Evolutionary conservation across 1,284 basidiomycete genomes (phyloP).

Genomic region (Ganoderma boninense): DNA sequence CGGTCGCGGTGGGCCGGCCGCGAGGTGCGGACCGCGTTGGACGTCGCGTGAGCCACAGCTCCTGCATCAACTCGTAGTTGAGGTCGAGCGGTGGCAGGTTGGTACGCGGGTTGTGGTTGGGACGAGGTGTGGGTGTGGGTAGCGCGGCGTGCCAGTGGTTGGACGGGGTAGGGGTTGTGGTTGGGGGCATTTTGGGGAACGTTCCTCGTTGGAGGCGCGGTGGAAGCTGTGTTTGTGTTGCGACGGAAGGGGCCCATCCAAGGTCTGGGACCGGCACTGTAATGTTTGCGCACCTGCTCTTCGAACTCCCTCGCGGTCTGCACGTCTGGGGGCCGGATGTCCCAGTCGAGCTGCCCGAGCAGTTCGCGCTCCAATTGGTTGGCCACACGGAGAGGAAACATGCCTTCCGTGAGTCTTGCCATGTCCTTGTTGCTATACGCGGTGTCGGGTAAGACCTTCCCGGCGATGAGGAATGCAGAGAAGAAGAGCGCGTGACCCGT

Average conservation of each 20-base stretch:
- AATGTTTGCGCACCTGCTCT: not conserved
- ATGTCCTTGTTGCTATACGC: conserved; percentile 16
- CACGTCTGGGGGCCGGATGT: not conserved
- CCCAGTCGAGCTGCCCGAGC: not conserved
- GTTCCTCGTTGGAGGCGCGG: not conserved
- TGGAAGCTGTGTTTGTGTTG: not conserved
- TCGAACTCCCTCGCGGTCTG: not conserved
- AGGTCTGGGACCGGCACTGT: not conserved
- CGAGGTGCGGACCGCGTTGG: not conserved
- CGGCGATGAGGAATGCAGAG: not conserved
- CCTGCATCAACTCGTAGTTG: not conserved
- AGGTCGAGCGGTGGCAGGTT: not conserved
- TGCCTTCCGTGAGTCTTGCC: not conserved
- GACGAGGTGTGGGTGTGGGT: not conserved
- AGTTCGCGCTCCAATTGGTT: conserved; percentile 1
- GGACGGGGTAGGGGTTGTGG: not conserved
- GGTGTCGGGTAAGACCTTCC: not conserved
- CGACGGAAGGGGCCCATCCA: not conserved
- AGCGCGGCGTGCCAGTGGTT: not conserved
- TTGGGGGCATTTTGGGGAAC: not conserved
- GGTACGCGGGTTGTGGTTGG: not conserved
- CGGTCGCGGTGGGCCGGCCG: not conserved
- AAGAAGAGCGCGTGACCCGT: not conserved
- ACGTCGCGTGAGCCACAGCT: not conserved
- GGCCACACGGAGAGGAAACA: not conserved